phyloP scores from a whole-genome alignment of 257 asterid genomes.

The Ligustrum vulgare region DNA sequence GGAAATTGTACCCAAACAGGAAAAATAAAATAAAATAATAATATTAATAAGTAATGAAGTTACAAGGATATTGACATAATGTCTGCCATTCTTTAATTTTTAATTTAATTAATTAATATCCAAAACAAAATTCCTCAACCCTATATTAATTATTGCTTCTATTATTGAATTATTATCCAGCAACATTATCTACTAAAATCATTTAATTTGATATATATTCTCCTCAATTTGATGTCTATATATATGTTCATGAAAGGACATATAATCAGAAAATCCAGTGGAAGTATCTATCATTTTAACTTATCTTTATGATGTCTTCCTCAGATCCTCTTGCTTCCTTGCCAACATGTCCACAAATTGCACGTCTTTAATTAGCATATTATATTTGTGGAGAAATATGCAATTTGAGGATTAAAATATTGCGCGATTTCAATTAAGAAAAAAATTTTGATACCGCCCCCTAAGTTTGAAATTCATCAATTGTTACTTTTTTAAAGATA shows the following conservation, averaged over 20 bases:
- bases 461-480: neutral
- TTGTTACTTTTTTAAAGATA: neutral
- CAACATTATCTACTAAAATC: neutral
- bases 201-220: neutral
- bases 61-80: too few relatives aligned
- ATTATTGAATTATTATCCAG: constrained; percentile 11
- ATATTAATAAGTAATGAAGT: too few relatives aligned
- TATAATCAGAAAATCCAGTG: constrained; percentile 17
- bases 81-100: too few relatives aligned
- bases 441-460: too few relatives aligned
- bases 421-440: neutral
- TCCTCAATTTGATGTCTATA: neutral
- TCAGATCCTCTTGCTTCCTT: constrained; percentile 34
- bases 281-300: constrained; percentile 29
- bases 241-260: constrained; percentile 6
- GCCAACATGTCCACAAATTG: constrained; percentile 65
- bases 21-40: too few relatives aligned
- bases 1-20: too few relatives aligned
- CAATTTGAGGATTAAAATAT: neutral
- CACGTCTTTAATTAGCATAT: constrained; percentile 27
- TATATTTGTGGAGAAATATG: neutral
- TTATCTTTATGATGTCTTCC: constrained; percentile 21
- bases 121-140: neutral
- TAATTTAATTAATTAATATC: too few relatives aligned
- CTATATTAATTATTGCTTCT: neutral